Conservation (phyloP, 2,329 filamentous ascomycete genomes). For the Diaporthe sp. region DNA sequence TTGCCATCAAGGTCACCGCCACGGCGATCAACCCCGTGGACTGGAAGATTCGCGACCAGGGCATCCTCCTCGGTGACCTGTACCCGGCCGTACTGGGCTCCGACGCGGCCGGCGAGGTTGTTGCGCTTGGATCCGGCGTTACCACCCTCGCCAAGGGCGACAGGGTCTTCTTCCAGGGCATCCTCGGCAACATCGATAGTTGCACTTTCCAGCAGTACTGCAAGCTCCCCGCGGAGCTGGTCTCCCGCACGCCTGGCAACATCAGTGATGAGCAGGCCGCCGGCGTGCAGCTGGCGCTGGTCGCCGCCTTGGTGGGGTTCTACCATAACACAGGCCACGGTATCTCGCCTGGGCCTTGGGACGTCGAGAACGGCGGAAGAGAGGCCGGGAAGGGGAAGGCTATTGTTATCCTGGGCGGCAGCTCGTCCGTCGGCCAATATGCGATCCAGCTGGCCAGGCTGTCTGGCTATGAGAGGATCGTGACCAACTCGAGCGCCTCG, state of each 20-base stretch:
- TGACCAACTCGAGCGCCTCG: slow-evolving; percentile 47
- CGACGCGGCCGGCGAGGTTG: slow-evolving; percentile 48
- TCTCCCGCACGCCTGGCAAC: slow-evolving; percentile 44
- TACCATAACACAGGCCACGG: slow-evolving; percentile 40
- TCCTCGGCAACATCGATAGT: slow-evolving; percentile 43
- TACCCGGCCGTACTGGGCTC: slow-evolving; percentile 48
- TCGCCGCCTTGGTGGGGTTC: slow-evolving; percentile 37
- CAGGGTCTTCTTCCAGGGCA: slow-evolving; percentile 50
- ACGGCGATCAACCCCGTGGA: slow-evolving; percentile 49
- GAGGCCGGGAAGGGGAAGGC: slow-evolving; percentile 51
- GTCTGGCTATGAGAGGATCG: slow-evolving; percentile 56
- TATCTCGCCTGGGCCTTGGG: slow-evolving; percentile 44
- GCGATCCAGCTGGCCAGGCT: slow-evolving; percentile 55
- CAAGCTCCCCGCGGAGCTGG: slow-evolving; percentile 45
- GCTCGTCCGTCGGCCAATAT: slow-evolving; percentile 52
- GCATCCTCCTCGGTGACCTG: slow-evolving; percentile 36
- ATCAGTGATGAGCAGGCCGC: slow-evolving; percentile 45
- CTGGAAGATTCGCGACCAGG: slow-evolving; percentile 47
- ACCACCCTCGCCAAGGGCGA: slow-evolving; percentile 47
- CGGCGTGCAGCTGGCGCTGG: slow-evolving; percentile 40
- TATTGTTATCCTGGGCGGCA: slow-evolving; percentile 48
- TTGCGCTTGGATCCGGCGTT: slow-evolving; percentile 43
- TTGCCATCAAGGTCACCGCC: slow-evolving; percentile 38
- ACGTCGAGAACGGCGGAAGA: slow-evolving; percentile 38
- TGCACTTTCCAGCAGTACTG: slow-evolving; percentile 51